Base-by-base conservation (phyloP, 2,329 filamentous ascomycete genomes). In the Trichoderma sp. region DNA sequence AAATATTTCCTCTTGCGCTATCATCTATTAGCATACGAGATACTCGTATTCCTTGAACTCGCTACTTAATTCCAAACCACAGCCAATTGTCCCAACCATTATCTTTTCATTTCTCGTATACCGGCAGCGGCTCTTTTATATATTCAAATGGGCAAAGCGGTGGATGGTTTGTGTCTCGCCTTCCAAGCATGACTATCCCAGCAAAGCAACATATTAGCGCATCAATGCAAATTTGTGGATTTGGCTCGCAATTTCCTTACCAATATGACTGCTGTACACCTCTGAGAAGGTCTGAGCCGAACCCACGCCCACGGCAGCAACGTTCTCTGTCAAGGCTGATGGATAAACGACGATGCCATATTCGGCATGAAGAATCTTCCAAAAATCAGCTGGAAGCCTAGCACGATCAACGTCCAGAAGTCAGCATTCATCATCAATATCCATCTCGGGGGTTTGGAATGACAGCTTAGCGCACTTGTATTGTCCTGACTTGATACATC, bases 261-360 rank as follows among this genome's bases (percentile, higher is more conserved):
- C 73, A 0, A 81, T 79, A 55, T 81, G 80, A 1, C 77, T 77
- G 8, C 73, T 68, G 57, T 81, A 81, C 0, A 77, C 78, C 43
- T 81, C 79, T 16, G 79, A 79, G 70, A 79, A 81, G 1, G 79
- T 81, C 3, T 77, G 73, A 8, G 80, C 78, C 2, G 74, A 71
- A 0, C 75, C 77, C 47, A 81, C 59, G 0, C 78, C 79, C 8
- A 72, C 72, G 11, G 78, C 69, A 29, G 79, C 76, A 31, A 81
- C 72, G 8, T 78, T 74, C 68, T 81, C 80, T 11, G 76, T 79
- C 68, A 81, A 72, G 4, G 80, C 80, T 0, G 79, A 80, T 3
- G 80, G 80, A 64, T 81, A 81, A 27, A 81, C 77, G n/a, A 81
- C 72, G 55, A 81, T 81, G 49, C 80, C 80, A 33, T 80, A 81